These are phyloP conservation scores for Hymenoscyphus linearis DNA, from an alignment of 2,329 filamentous ascomycete species.

Conservation along the genomic window DNA sequence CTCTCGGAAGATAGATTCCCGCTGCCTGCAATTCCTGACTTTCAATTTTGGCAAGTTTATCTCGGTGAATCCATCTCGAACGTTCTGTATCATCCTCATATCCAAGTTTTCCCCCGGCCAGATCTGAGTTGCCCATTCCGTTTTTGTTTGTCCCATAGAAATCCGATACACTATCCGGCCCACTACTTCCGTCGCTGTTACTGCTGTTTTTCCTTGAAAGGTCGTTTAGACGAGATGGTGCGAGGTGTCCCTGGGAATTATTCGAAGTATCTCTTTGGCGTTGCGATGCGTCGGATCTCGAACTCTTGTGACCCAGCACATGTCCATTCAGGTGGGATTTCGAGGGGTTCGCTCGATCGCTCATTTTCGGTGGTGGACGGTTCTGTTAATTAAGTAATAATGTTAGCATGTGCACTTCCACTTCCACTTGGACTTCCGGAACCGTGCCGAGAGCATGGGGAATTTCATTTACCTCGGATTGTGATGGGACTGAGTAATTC, in stretches of 20 bases:
- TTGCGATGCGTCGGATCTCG: slow-evolving; percentile 24
- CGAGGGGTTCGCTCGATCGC: slow-evolving; percentile 18
- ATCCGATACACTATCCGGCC: slow-evolving; percentile 43
- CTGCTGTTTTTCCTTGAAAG: slow-evolving; percentile 38
- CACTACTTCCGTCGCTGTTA: slow-evolving; percentile 37
- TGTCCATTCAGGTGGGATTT: slow-evolving; percentile 24
- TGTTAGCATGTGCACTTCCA: not conserved
- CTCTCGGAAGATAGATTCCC: slow-evolving; percentile 57
- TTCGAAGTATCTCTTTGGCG: slow-evolving; percentile 17
- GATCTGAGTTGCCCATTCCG: slow-evolving; percentile 26
- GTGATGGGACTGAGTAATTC: slow-evolving; percentile 29
- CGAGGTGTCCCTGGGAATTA: slow-evolving; percentile 26
- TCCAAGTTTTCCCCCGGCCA: slow-evolving; percentile 21
- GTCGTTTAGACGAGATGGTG: slow-evolving; percentile 33
- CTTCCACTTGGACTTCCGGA: not conserved
- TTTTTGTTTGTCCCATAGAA: slow-evolving; percentile 34
- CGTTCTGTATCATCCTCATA: slow-evolving; percentile 45
- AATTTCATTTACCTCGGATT: slow-evolving; percentile 25
- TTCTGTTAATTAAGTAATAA: slow-evolving; percentile 11
- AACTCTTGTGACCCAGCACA: slow-evolving; percentile 16
- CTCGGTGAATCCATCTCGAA: slow-evolving; percentile 79
- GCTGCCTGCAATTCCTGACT: slow-evolving; percentile 75
- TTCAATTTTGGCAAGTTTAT: slow-evolving; percentile 78
- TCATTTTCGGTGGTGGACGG: slow-evolving; percentile 16
- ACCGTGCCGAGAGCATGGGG: not conserved